Evolutionary conservation across 2,329 filamentous ascomycete genomes (phyloP).

Genomic region (Xylariaceae sp.): DNA sequence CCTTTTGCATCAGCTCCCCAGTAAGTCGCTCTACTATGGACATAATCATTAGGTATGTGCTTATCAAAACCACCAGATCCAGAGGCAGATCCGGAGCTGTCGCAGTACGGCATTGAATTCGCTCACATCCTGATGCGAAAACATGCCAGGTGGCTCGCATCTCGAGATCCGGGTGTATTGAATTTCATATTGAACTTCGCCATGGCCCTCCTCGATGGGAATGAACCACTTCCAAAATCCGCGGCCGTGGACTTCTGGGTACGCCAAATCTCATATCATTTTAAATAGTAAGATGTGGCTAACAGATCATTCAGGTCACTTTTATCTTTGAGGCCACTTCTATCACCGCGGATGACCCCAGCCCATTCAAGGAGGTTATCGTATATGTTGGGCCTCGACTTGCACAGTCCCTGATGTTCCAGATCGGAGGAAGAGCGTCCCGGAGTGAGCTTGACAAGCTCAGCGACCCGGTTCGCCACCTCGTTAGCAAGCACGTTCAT

Average conservation of each 20-base stretch:
- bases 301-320: constrained; percentile 38
- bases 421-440: constrained; percentile 62
- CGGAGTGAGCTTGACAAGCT: constrained; percentile 69
- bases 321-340: constrained; percentile 45
- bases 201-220: constrained; percentile 62
- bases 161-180: constrained; percentile 51
- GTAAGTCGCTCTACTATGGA: constrained; percentile 32
- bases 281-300: constrained; percentile 1
- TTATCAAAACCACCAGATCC: constrained; percentile 37
- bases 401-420: constrained; percentile 54
- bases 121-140: constrained; percentile 58
- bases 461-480: constrained; percentile 64
- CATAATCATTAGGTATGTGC: neutral
- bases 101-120: constrained; percentile 70
- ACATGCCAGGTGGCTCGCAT: constrained; percentile 49
- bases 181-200: constrained; percentile 68
- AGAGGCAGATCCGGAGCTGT: constrained; percentile 63
- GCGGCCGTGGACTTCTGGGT: constrained; percentile 74
- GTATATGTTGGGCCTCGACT: constrained; percentile 57
- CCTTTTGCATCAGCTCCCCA: constrained; percentile 57
- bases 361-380: constrained; percentile 46
- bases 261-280: constrained; percentile 24
- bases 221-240: constrained; percentile 69
- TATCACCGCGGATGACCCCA: constrained; percentile 39
- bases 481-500: constrained; percentile 51